Conservation (phyloP, 306 rosid genomes). For the Senna tora region DNA sequence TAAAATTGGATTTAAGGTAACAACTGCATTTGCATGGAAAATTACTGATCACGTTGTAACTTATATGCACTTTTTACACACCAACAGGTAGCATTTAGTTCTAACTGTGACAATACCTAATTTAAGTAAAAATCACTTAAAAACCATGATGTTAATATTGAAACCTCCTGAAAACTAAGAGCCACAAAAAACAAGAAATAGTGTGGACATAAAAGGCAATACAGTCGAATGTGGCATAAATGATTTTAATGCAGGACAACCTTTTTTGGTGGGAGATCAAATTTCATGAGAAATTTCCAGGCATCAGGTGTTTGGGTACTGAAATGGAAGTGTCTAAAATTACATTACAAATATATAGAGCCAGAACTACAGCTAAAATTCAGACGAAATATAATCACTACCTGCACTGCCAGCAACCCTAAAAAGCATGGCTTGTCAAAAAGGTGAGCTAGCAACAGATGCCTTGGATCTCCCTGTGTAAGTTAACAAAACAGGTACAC, state of each 20-base stretch:
- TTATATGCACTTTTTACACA: slow-evolving; percentile 5
- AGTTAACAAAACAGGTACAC: slow-evolving; percentile 12
- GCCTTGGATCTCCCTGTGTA: slow-evolving; percentile 57
- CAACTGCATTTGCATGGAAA: slow-evolving; percentile 9
- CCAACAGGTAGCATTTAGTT: neutral
- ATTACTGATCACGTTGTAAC: slow-evolving; percentile 1
- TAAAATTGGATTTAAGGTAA: slow-evolving; percentile 9
- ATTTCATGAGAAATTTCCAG: neutral
- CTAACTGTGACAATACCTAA: neutral
- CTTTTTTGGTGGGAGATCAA: neutral
- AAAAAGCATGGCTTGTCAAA: slow-evolving; percentile 81
- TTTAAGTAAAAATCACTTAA: neutral
- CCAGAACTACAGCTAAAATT: neutral
- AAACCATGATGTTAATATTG: neutral
- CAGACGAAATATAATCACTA: slow-evolving; percentile 23
- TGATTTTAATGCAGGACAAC: neutral
- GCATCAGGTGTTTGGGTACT: neutral
- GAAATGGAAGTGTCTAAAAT: neutral
- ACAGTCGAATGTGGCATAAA: neutral
- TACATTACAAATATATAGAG: neutral
- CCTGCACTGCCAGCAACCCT: slow-evolving; percentile 72
- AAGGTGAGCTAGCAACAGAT: slow-evolving; percentile 72
- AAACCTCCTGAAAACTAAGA: neutral
- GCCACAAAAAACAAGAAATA: neutral
- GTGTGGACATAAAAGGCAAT: slow-evolving; percentile 28